Base-by-base conservation (phyloP, 192 early-diverging fungal genomes). In the Paraglomus occultum region DNA sequence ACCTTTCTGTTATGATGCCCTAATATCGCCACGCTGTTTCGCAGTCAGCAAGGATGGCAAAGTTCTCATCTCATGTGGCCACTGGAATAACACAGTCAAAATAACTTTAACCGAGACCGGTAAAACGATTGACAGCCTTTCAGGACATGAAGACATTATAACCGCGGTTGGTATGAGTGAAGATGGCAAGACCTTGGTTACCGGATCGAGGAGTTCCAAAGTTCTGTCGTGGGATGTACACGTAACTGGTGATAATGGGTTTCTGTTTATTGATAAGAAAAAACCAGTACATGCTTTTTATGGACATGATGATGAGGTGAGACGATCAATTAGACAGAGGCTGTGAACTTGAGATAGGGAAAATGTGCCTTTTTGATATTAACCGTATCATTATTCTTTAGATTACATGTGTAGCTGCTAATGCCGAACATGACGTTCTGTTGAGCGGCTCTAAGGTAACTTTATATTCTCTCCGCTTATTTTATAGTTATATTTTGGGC, bases 241-340 rank as follows among this genome's bases (percentile, higher is more conserved):
- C 20, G 38, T 70, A 38, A 70, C 51, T 6, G 6, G 40, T 70
- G 67, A 70, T 70, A 48, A 48, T 48, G 67, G 58, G 51, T 70
- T 70, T 54, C 48, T 70, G 45, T 49, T 49, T 20, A 57, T 70
- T 49, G 52, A 54, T 6, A 31, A 31, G 31, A 53, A 48, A 18
- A 50, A 22, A 0, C 67, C 67, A 4, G 6, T 50, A 18, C 67
- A 59, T 45, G 23, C 67, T 59, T 70, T 48, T 46, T 70, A 59
- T 59, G 67, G 67, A 18, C 67, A 70, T 39, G 67, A 70, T 59
- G 67, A 70, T 49, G 67, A 70, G 67, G 67, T 59, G 59, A 23
- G 3, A 47, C 3, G 23, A 47, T 63, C 43, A 20, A 8, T 23
- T 7, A 43, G 12, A n/a, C n/a, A 12, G 14, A 23, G 7, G 20